Evolutionary conservation across 208 protist genomes (phyloP).

Genomic region (Porcisia deanei): DNA sequence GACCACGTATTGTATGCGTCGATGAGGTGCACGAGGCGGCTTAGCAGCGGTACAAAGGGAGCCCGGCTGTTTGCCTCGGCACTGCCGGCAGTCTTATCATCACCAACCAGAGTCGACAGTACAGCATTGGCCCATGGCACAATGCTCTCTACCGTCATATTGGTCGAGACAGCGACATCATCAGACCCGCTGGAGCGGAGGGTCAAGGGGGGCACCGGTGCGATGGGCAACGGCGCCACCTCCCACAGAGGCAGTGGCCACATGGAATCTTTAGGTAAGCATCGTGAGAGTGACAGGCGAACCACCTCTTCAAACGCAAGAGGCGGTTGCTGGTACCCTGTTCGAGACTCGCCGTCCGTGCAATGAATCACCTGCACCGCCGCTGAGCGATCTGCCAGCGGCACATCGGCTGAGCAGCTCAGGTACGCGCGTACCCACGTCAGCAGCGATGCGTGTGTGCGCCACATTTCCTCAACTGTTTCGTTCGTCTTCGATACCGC

Average conservation of each 20-base stretch:
- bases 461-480: constrained; percentile 13
- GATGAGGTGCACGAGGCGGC: constrained; percentile 12
- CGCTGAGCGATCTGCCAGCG: background rate
- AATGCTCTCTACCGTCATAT: background rate
- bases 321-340: background rate
- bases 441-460: constrained; percentile 19
- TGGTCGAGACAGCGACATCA: background rate
- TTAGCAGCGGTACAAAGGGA: constrained; percentile 3
- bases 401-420: background rate
- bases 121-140: background rate
- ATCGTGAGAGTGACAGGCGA: background rate
- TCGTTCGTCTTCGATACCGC: background rate
- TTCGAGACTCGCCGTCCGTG: background rate
- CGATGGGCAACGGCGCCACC: constrained; percentile 17
- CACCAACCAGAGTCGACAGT: background rate
- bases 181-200: background rate
- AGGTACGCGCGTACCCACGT: constrained; percentile 23
- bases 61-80: background rate
- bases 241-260: constrained; percentile 29
- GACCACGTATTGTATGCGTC: constrained; percentile 13
- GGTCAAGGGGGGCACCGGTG: constrained; percentile 16
- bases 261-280: background rate
- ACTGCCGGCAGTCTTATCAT: background rate
- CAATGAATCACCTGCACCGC: background rate
- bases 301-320: background rate